A percentile compares a stretch with the other conserved stretches of the same genome.
These are phyloP conservation scores for Trametes villosa DNA, from an alignment of 768 basidiomycete genomes.

Conservation along the genomic window DNA sequence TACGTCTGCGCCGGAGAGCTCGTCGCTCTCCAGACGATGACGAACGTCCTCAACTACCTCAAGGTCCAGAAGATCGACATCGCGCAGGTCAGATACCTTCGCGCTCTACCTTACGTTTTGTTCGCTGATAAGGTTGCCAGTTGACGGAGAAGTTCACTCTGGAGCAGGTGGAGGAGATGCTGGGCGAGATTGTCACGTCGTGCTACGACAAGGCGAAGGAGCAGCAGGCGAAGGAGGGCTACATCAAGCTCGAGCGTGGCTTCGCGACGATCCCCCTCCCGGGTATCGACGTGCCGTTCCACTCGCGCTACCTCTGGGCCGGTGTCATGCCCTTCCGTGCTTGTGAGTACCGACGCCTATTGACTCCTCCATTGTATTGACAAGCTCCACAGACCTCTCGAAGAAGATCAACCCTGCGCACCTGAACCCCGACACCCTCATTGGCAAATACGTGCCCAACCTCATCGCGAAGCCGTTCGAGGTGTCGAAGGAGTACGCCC, in stretches of 20 bases:
- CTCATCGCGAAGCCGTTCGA: constrained; percentile 89
- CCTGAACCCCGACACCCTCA: constrained; percentile 91
- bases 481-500: constrained; percentile 84
- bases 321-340: constrained; percentile 97
- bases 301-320: constrained; percentile 98
- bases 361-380: constrained; percentile 1
- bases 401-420: constrained; percentile 96
- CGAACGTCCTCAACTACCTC: constrained; percentile 94
- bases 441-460: constrained; percentile 97
- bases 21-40: constrained; percentile 89
- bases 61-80: constrained; percentile 97
- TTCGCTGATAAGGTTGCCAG: constrained; percentile 43
- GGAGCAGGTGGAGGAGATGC: constrained; percentile 96
- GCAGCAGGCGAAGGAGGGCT: constrained; percentile 75
- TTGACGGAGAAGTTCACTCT: constrained; percentile 85
- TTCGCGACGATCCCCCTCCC: constrained; percentile 95
- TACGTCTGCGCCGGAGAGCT: constrained; percentile 99
- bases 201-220: constrained; percentile 77
- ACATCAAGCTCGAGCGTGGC: constrained; percentile 94
- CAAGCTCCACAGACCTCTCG: constrained; percentile 68
- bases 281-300: constrained; percentile 99
- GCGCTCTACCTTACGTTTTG: background rate
- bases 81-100: constrained; percentile 59
- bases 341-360: constrained; percentile 56
- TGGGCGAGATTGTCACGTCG: constrained; percentile 86